Evolutionary conservation across 768 basidiomycete genomes (phyloP).

Genomic region (Leccinum rimulosum): DNA sequence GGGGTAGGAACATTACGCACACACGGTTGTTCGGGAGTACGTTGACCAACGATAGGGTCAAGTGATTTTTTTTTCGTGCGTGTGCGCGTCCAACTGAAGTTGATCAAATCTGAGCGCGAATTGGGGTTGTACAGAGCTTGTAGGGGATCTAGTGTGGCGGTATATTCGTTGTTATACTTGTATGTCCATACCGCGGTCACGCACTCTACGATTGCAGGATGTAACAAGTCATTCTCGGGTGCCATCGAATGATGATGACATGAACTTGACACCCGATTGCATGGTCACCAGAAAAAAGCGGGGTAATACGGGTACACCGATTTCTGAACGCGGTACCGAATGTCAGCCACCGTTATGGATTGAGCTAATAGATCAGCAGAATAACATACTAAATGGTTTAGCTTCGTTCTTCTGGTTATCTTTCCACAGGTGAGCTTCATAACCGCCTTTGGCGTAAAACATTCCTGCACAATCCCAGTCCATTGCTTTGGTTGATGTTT

Average conservation of each 20-base stretch:
- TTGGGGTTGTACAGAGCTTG: slow-evolving; percentile 19
- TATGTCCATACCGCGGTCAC: slow-evolving; percentile 77
- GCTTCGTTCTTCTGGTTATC: slow-evolving; percentile 77
- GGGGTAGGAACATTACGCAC: slow-evolving; percentile 34
- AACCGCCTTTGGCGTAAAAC: slow-evolving; percentile 65
- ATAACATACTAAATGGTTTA: slow-evolving; percentile 74
- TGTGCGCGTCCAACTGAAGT: slow-evolving; percentile 69
- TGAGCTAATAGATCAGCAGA: background rate
- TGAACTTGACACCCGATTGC: slow-evolving; percentile 73
- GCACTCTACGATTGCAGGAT: slow-evolving; percentile 61
- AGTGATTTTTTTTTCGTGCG: slow-evolving; percentile 60
- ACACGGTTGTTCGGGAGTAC: slow-evolving; percentile 40
- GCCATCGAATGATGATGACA: slow-evolving; percentile 76
- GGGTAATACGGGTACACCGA: slow-evolving; percentile 73
- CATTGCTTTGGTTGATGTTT: slow-evolving; percentile 68
- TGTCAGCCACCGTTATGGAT: slow-evolving; percentile 1
- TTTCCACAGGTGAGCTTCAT: slow-evolving; percentile 83
- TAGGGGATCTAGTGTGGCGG: slow-evolving; percentile 67
- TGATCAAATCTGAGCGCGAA: slow-evolving; percentile 63
- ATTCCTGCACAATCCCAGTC: slow-evolving; percentile 61
- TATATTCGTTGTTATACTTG: slow-evolving; percentile 76
- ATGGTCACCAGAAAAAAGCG: slow-evolving; percentile 84
- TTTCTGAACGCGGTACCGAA: slow-evolving; percentile 47
- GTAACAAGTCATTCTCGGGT: slow-evolving; percentile 62
- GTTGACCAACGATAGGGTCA: slow-evolving; percentile 54